These are phyloP conservation scores for Tetragonia tetragonoides DNA, from an alignment of 148 eudicot species.

Conservation along the genomic window DNA sequence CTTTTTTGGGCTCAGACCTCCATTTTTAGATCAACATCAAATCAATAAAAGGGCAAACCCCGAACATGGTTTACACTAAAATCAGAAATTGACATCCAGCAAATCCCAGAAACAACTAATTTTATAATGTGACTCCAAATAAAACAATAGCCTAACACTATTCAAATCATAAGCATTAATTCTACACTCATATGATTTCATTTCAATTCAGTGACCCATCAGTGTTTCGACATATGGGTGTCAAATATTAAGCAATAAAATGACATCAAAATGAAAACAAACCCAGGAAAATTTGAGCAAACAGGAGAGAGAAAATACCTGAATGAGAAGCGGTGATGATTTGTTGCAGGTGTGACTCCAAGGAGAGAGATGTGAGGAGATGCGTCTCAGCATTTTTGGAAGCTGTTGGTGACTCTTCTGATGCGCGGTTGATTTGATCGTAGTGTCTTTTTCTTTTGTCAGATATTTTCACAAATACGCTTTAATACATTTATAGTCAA, in stretches of 20 bases:
- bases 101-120: conserved; percentile 1
- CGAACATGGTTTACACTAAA: neutral
- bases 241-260: neutral
- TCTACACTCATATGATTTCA: neutral
- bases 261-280: neutral
- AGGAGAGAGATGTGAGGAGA: conserved; percentile 23
- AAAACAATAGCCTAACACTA: neutral
- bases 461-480: no score
- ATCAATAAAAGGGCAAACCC: neutral
- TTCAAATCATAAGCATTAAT: neutral
- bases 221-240: neutral
- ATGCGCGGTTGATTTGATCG: no score
- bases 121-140: neutral
- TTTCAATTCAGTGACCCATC: neutral
- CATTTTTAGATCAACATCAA: neutral
- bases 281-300: neutral
- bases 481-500: no score
- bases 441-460: no score
- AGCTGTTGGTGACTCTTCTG: no score
- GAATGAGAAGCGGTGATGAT: conserved; percentile 9
- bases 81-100: neutral
- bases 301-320: conserved; percentile 18
- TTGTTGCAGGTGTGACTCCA: neutral
- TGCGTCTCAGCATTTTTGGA: conserved; percentile 22
- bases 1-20: neutral